Evolutionary conservation across 2,329 filamentous ascomycete species (phyloP).

Genomic region (Neopestalotiopsis sp.): DNA sequence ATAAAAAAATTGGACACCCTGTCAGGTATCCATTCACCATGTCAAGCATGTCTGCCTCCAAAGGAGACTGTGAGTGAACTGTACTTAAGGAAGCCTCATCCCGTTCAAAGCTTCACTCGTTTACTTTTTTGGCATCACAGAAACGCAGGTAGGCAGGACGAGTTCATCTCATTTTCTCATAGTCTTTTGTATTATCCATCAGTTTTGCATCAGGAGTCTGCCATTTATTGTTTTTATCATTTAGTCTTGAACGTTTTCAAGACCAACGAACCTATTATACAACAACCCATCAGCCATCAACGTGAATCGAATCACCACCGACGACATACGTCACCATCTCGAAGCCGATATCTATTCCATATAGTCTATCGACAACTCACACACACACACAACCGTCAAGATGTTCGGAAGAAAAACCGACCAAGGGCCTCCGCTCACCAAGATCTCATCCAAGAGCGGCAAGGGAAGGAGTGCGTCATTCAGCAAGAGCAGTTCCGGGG

Average conservation of each 20-base stretch:
- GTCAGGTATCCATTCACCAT: not conserved
- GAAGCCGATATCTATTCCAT: not conserved
- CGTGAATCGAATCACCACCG: not conserved
- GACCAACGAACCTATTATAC: not conserved
- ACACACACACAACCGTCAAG: constrained; percentile 25
- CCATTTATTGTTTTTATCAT: not conserved
- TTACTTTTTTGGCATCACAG: constrained; percentile 4
- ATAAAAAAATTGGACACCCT: constrained; percentile 8
- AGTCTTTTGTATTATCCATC: constrained; percentile 12
- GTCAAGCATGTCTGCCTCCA: not conserved
- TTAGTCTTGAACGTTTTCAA: not conserved
- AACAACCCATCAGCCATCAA: not conserved
- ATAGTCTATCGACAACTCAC: not conserved
- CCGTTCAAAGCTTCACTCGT: constrained; percentile 4
- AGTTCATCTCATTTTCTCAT: constrained; percentile 16
- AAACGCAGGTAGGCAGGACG: constrained; percentile 19
- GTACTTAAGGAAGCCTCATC: constrained; percentile 17
- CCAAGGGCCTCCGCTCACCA: constrained; percentile 46
- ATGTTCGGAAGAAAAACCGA: constrained; percentile 59
- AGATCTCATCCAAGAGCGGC: constrained; percentile 60
- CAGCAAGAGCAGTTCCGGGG: constrained; percentile 54
- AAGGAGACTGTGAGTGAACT: not conserved
- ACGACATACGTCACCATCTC: not conserved
- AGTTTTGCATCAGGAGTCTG: constrained; percentile 7
- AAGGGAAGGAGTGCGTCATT: constrained; percentile 62